Evolutionary conservation across 1,284 basidiomycete genomes (phyloP), one percentile per base, ranked within the genome.

Genomic region (Volvariella surrecta): DNA sequence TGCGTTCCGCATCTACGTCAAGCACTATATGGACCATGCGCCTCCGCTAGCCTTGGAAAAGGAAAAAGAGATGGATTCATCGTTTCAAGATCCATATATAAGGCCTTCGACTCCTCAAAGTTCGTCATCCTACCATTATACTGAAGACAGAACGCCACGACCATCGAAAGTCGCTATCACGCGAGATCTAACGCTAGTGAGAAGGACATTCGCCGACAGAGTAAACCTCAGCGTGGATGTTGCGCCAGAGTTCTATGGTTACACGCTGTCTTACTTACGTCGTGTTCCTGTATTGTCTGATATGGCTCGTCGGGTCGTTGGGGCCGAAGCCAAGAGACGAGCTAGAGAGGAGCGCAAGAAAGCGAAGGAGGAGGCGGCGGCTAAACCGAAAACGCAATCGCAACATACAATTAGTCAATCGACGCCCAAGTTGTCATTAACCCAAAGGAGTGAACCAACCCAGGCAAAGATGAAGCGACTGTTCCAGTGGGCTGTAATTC

Each of bases 1-100:
- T 46, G 79, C 76, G 0, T 85, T 88, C 56, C 71, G 80, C 9
- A 72, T 84, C 34, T 86, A 88, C 52, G 52, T 88, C 47, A 85
- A 83, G 50, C 78, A 87, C 49, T 87, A 77, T 57, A 81, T 88
- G 77, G 77, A 83, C 52, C 67, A 77, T 49, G 59, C 58, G 3
- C 54, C 54, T 11, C n/a, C n/a, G n/a, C n/a, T n/a, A n/a, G 11
- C 24, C 24, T 28, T 28, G 24, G 24, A 6, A 28, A 6, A 28
- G 11, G 24, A 28, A 28, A 11, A 28, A 28, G 6, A 28, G n/a
- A n/a, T n/a, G n/a, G n/a, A n/a, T n/a, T n/a, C n/a, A n/a, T n/a
- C n/a, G n/a, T n/a, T n/a, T n/a, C n/a, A n/a, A n/a, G n/a, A n/a
- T n/a, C n/a, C n/a, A n/a, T n/a, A n/a, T n/a, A n/a, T n/a, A n/a